Evolutionary conservation across 768 basidiomycete genomes (phyloP).

Genomic region (Pulveroboletus ravenelii): DNA sequence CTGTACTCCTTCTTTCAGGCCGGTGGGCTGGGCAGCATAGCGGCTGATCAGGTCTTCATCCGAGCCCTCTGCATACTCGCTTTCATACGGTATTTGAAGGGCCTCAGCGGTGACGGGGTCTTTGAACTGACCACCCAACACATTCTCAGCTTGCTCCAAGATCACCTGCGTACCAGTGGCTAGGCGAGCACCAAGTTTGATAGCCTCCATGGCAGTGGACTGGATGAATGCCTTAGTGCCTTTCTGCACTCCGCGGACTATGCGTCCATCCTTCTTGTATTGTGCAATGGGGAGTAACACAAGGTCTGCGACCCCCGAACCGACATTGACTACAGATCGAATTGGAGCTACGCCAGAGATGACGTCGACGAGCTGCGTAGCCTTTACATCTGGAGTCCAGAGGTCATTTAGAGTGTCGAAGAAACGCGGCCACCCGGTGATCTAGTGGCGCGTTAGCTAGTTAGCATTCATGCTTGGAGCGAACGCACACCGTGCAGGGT

Average conservation of each 20-base stretch:
- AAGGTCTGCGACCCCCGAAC: conserved; percentile 93
- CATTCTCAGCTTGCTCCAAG: conserved; percentile 88
- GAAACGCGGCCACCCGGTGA: conserved; percentile 87
- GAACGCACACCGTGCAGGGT: conserved; percentile 80
- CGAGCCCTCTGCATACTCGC: conserved; percentile 23
- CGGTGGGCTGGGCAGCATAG: conserved; percentile 87
- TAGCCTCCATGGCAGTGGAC: conserved; percentile 91
- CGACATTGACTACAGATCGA: conserved; percentile 94
- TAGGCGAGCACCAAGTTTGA: conserved; percentile 88
- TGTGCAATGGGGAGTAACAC: conserved; percentile 95
- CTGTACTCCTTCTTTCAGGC: conserved; percentile 82
- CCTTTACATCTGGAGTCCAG: conserved; percentile 99
- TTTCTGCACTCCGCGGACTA: conserved; percentile 89
- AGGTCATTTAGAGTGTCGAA: conserved; percentile 93
- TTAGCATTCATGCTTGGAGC: background rate
- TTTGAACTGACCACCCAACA: conserved; percentile 77
- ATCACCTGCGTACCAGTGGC: conserved; percentile 98
- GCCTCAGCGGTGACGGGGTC: conserved; percentile 65
- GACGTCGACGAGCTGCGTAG: conserved; percentile 94
- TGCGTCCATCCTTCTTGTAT: conserved; percentile 93
- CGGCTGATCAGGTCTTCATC: conserved; percentile 70
- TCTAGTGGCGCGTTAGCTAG: conserved; percentile 42
- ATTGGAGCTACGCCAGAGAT: conserved; percentile 96
- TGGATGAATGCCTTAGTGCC: conserved; percentile 91
- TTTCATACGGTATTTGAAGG: conserved; percentile 41